Evolutionary conservation across 108 stramenopile species (phyloP), one percentile per base, ranked within the genome.

Genomic region (Parmales sp.): DNA sequence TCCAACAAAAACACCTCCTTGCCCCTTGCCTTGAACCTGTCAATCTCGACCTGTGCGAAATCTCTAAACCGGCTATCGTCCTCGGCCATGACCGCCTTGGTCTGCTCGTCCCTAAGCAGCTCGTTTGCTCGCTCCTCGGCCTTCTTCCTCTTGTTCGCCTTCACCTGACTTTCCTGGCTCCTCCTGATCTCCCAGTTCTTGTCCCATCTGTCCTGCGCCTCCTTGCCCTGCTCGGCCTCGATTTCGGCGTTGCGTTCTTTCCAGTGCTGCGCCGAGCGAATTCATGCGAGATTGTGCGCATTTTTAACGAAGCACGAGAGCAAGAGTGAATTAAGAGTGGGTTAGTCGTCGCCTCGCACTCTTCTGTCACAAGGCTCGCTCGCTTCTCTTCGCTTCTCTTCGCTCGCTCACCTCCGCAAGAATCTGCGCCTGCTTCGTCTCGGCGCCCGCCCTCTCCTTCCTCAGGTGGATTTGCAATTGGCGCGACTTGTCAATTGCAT

Each of bases 381-480:
- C n/a, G n/a, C n/a, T n/a, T n/a, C n/a, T n/a, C n/a, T n/a, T n/a
- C n/a, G n/a, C n/a, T n/a, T n/a, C n/a, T n/a, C n/a, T n/a, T n/a
- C n/a, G n/a, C n/a, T n/a, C n/a, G n/a, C n/a, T n/a, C n/a, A n/a
- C n/a, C n/a, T 65, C 64, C 13, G 39, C 64, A 29, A 65, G 39
- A 11, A 41, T 38, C 22, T 18, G 8, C 64, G 31, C 76, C 46
- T 72, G 45, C 60, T 67, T 51, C 34, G 29, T 74, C 23, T 82
- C 78, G 1, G 49, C 65, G 43, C 69, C 67, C 38, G 11, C 20
- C 43, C 74, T 63, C 26, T 77, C 64, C 38, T 69, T 43, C 68
- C 78, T 79, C 19, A 38, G 31, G 1, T 63, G 36, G 38, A 82
- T 74, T 41, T 79, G 78, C 69, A 71, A 11, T 49, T 63, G 49